Percentiles rank a stretch among this genome's conserved stretches.
Conservation (phyloP, 2,329 filamentous ascomycete genomes). For the Stylonectria norvegica region DNA sequence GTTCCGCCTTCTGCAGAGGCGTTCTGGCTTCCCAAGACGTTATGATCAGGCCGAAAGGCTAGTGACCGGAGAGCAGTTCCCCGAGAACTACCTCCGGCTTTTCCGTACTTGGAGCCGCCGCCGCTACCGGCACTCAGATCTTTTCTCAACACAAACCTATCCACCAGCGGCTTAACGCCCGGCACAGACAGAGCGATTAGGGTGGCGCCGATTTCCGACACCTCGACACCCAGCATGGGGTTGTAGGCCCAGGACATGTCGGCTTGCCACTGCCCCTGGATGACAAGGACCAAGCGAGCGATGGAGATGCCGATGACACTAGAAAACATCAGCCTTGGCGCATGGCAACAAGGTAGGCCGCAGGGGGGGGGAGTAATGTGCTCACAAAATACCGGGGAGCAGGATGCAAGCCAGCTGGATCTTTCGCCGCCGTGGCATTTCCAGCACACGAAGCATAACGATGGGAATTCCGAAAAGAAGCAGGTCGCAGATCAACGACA, state of each 20-base stretch:
- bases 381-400: slow-evolving; percentile 47
- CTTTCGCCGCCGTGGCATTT: slow-evolving; percentile 43
- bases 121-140: slow-evolving; percentile 18
- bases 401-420: slow-evolving; percentile 46
- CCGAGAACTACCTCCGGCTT: slow-evolving; percentile 18
- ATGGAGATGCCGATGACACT: slow-evolving; percentile 50
- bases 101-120: slow-evolving; percentile 22
- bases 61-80: slow-evolving; percentile 31
- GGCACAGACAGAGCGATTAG: slow-evolving; percentile 50
- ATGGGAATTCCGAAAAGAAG: slow-evolving; percentile 49
- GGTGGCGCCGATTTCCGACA: slow-evolving; percentile 48
- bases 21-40: slow-evolving; percentile 26
- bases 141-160: slow-evolving; percentile 30
- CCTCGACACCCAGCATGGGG: slow-evolving; percentile 47
- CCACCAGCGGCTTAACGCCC: slow-evolving; percentile 46
- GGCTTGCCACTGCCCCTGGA: slow-evolving; percentile 43
- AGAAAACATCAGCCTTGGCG: slow-evolving; percentile 2
- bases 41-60: slow-evolving; percentile 29
- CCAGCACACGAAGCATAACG: slow-evolving; percentile 44
- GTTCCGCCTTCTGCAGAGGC: slow-evolving; percentile 21
- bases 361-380: neutral
- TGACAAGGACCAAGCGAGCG: slow-evolving; percentile 45
- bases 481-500: slow-evolving; percentile 49
- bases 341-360: no score
- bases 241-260: slow-evolving; percentile 52